Evolutionary conservation across 2,329 filamentous ascomycete species (phyloP), one percentile per base, ranked within the genome.

Genomic region (Anisogramma anomala): DNA sequence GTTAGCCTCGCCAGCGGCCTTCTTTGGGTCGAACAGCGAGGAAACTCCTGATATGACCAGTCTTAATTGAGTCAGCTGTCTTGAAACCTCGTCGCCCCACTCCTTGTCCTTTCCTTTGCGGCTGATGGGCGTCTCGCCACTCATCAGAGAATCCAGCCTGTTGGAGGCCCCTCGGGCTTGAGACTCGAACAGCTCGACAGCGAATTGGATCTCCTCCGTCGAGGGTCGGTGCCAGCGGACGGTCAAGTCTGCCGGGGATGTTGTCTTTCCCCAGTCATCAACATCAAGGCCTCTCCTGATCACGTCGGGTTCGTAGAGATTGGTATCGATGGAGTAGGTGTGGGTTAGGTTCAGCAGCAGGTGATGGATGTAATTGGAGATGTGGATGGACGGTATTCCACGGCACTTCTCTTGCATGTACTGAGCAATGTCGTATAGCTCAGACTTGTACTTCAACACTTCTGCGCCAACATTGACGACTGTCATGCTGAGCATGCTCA

Each of bases 391-490:
- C 0, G 91, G 87, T 45, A 95, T 80, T 17, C 91, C 91, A 52
- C 84, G 82, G 61, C 91, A 98, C 55, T 86, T 89, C 52, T 91
- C 78, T 59, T 98, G 91, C 89, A 98, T 96, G 63, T 89, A 96
- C 41, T 83, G 71, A 10, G 89, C 87, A 58, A 98, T 89, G 47
- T 86, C 83, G 49, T 94, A 84, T 2, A 98, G 74, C 36, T 96
- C 84, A 37, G 85, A 70, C 61, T 87, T 86, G 68, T 94, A 93
- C 46, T 82, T 82, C 46, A 98, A 70, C 11, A 96, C 84, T 50
- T 91, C 84, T 49, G 81, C 78, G 25, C 91, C 91, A 33, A 98
- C 87, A 54, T 98, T 91, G 3, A 98, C 91, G 17, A 95, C 86
- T 45, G 86, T 91, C 89, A 98, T 98, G 57, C 88, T 94, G 4